Evolutionary conservation across 352 stramenopile genomes (phyloP).

Genomic region (Sclerospora graminicola): DNA sequence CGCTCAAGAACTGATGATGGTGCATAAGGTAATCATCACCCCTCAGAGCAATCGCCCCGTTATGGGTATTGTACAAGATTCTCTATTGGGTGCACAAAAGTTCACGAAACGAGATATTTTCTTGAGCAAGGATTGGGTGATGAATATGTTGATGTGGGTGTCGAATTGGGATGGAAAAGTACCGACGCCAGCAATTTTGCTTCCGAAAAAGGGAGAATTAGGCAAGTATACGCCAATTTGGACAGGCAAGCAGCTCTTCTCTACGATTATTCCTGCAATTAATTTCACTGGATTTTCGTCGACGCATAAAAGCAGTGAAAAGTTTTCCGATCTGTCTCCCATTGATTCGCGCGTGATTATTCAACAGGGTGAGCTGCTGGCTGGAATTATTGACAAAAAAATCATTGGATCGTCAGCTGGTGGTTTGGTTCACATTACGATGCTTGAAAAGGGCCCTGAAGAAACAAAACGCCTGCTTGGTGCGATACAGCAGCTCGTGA

Average conservation of each 20-base stretch:
- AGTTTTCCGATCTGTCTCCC: slow-evolving; percentile 86
- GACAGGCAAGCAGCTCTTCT: slow-evolving; percentile 99
- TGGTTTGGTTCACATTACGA: slow-evolving; percentile 96
- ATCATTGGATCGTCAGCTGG: slow-evolving; percentile 95
- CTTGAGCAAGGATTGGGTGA: slow-evolving; percentile 94
- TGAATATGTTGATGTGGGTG: slow-evolving; percentile 98
- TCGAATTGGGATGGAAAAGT: slow-evolving; percentile 95
- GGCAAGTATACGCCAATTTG: slow-evolving; percentile 88
- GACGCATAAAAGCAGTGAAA: slow-evolving; percentile 90
- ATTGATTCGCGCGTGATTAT: slow-evolving; percentile 97
- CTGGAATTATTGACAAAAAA: slow-evolving; percentile 99
- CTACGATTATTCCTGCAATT: slow-evolving; percentile 93
- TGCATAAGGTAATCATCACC: slow-evolving; percentile 97
- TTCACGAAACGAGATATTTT: slow-evolving; percentile 99
- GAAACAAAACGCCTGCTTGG: slow-evolving; percentile 84
- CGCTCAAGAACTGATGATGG: slow-evolving; percentile 97
- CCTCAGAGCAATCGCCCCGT: slow-evolving; percentile 98
- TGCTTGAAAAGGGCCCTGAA: slow-evolving; percentile 88
- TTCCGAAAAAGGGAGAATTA: slow-evolving; percentile 85
- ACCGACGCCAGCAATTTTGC: slow-evolving; percentile 94
- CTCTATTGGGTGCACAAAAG: slow-evolving; percentile 93
- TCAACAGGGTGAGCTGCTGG: slow-evolving; percentile 93
- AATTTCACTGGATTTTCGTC: slow-evolving; percentile 94
- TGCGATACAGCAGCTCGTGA: slow-evolving; percentile 95
- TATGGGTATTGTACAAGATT: slow-evolving; percentile 99